phyloP scores from a whole-genome alignment of 2,329 filamentous ascomycete genomes.

The Cercospora nicotianae region DNA sequence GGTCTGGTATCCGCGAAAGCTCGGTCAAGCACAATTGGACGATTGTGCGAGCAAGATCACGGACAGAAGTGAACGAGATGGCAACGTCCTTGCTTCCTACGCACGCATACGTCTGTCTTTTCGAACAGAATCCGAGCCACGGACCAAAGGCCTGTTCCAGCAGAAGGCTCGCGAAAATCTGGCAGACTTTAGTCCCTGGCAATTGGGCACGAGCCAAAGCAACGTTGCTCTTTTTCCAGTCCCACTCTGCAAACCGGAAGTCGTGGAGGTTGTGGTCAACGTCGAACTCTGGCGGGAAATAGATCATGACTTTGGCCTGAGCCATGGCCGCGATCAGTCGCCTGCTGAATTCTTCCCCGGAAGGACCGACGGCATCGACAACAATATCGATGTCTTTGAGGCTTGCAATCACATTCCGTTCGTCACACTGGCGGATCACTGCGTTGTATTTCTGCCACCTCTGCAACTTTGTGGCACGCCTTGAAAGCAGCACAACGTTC shows the following conservation, averaged over 20 bases:
- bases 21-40: constrained; percentile 7
- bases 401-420: not conserved
- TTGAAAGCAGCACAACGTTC: constrained; percentile 1
- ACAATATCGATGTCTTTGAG: constrained; percentile 10
- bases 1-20: constrained; percentile 5
- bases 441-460: constrained; percentile 3
- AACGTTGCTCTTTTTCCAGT: constrained; percentile 8
- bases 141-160: constrained; percentile 10
- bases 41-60: constrained; percentile 7
- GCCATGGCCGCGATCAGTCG: constrained; percentile 12
- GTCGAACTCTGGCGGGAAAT: constrained; percentile 15
- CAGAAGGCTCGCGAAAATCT: constrained; percentile 12
- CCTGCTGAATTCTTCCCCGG: constrained; percentile 4
- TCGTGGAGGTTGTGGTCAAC: constrained; percentile 15
- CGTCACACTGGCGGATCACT: not conserved
- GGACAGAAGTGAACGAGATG: constrained; percentile 7
- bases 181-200: constrained; percentile 11
- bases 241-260: constrained; percentile 12
- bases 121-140: constrained; percentile 11
- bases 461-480: constrained; percentile 4
- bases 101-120: constrained; percentile 5
- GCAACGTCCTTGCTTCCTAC: constrained; percentile 12
- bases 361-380: constrained; percentile 10
- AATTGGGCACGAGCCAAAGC: constrained; percentile 4
- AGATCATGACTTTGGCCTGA: not conserved